phyloP scores from a whole-genome alignment of 2,329 filamentous ascomycete genomes.

The Capronia coronata region DNA sequence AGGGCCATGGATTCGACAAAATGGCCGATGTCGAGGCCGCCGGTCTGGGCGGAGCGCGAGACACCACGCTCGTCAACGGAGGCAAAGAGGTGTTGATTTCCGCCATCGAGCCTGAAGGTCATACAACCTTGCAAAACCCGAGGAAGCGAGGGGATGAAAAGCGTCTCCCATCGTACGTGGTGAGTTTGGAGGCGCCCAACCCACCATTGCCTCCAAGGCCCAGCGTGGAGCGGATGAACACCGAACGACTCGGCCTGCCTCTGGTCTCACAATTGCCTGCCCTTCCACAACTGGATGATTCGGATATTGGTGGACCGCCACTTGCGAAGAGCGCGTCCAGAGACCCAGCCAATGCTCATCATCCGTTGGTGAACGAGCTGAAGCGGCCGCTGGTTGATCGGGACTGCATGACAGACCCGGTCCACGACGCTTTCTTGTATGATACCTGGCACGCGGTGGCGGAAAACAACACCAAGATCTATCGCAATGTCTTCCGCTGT shows the following conservation, averaged over 20 bases:
- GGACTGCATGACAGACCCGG: conserved; percentile 89
- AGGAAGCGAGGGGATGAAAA: conserved; percentile 39
- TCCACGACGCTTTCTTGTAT: conserved; percentile 74
- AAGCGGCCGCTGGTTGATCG: conserved; percentile 67
- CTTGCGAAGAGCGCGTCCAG: conserved; percentile 48
- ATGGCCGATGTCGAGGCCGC: conserved; percentile 61
- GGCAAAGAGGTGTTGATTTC: conserved; percentile 64
- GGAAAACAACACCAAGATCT: conserved; percentile 92
- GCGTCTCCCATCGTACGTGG: conserved; percentile 25
- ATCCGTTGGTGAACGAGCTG: conserved; percentile 58
- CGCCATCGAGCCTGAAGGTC: conserved; percentile 58
- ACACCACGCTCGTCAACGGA: conserved; percentile 61
- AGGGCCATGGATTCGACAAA: conserved; percentile 68
- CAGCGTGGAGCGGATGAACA: conserved; percentile 53
- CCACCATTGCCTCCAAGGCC: conserved; percentile 55
- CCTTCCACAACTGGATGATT: conserved; percentile 66
- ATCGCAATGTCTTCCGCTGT: conserved; percentile 86
- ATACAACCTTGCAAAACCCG: conserved; percentile 51
- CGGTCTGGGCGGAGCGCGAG: conserved; percentile 58
- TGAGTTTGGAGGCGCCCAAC: conserved; percentile 37
- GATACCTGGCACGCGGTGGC: conserved; percentile 83
- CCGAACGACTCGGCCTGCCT: conserved; percentile 61
- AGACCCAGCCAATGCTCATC: conserved; percentile 49
- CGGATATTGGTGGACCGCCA: conserved; percentile 73
- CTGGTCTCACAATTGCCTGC: conserved; percentile 63